Percentiles rank a stretch among this genome's conserved stretches.
Evolutionary conservation across 1,139 yeast genomes (phyloP).

Genomic region (Debaryomyces sp.): DNA sequence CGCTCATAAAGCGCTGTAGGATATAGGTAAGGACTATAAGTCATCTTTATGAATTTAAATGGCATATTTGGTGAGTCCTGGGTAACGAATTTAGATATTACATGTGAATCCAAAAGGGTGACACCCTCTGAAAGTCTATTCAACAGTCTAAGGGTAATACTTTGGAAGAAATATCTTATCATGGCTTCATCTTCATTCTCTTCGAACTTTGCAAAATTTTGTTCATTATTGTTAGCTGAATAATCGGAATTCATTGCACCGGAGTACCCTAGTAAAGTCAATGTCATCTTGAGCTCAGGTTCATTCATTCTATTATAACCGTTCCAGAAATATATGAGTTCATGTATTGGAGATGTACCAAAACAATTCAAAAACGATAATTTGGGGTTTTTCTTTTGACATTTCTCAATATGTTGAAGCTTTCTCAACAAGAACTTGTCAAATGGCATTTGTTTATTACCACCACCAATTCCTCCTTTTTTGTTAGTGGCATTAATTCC

Average conservation of each 20-base stretch:
- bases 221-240: constrained; percentile 25
- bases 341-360: constrained; percentile 87
- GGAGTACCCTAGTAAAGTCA: constrained; percentile 58
- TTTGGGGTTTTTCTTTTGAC: constrained; percentile 42
- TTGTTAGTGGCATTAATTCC: constrained; percentile 46
- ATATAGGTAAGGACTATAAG: constrained; percentile 82
- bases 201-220: constrained; percentile 30
- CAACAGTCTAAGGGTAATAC: constrained; percentile 65
- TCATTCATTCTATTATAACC: constrained; percentile 85
- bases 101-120: constrained; percentile 57
- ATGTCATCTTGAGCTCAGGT: constrained; percentile 56
- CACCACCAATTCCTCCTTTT: constrained; percentile 64
- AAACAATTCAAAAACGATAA: constrained; percentile 68
- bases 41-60: constrained; percentile 48
- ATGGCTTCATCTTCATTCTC: constrained; percentile 64
- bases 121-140: constrained; percentile 65
- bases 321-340: constrained; percentile 87
- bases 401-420: constrained; percentile 56
- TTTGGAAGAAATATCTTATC: constrained; percentile 66
- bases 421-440: constrained; percentile 83
- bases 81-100: constrained; percentile 46
- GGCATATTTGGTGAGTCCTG: constrained; percentile 26
- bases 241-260: constrained; percentile 33
- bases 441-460: constrained; percentile 82
- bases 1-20: constrained; percentile 89